Base-by-base conservation (phyloP, 768 basidiomycete species). In the Tricholoma bakamatsutake region DNA sequence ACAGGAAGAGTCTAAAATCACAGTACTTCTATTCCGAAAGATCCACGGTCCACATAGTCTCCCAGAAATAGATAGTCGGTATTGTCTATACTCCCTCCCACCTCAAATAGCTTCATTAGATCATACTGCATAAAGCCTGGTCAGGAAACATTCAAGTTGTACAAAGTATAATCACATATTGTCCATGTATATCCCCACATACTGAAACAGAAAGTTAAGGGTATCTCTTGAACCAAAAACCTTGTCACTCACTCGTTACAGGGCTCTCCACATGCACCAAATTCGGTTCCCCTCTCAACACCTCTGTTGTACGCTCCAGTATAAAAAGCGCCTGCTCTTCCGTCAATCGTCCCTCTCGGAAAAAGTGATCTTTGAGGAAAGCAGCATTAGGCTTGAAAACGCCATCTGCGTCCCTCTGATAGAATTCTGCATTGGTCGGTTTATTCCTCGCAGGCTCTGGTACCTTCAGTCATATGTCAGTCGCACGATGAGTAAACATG, bases 111-210 rank as follows among this genome's bases (percentile, higher is more conserved):
- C 72, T 98, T 97, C 92, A 98, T 96, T 57, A 98, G 78, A 72
- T 98, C 96, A 69, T 94, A 98, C 93, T 98, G 64, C 31, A 48
- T 21, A 34, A 9, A 2, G 21, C 33, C 17, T 33, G 21, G 43
- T 54, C 45, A 54, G 34, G n/a, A 50, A 37, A 8, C n/a, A 8
- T 5, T 37, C n/a, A n/a, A 7, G 30, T 30, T 40, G 11, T 21
- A 57, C 13, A 21, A 31, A 18, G 39, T 21, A 57, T 24, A 62
- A 60, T 40, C 69, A 95, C 94, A 71, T 93, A 98, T 88, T 98
- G 95, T 9, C 95, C 95, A 64, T 98, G 95, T 46, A 98, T 93
- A 75, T 98, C 95, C 18, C 95, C 95, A 66, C 94, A 96, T 61
- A 98, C 94, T 95, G 21, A 24, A 24, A 24, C 21, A 24, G 63